phyloP scores from a whole-genome alignment of 495 filamentous ascomycete species.

The Pyrenula massariospora region DNA sequence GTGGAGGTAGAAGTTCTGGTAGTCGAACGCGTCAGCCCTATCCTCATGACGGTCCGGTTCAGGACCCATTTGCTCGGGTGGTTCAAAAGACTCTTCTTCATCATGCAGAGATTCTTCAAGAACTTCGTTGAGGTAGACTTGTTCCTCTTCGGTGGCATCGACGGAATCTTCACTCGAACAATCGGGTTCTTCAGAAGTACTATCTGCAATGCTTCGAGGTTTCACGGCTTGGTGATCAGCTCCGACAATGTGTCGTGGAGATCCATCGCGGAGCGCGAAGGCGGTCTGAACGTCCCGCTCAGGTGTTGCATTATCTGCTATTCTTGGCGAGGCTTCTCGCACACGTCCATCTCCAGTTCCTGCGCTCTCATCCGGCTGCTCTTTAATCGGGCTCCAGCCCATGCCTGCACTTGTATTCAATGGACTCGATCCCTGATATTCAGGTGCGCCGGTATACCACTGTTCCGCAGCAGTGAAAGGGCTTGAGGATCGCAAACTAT shows the following conservation, averaged over 20 bases:
- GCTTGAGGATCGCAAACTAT: constrained; percentile 73
- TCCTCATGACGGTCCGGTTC: constrained; percentile 65
- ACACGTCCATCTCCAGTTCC: background rate
- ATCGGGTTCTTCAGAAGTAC: background rate
- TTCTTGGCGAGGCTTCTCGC: constrained; percentile 1
- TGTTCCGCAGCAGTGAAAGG: constrained; percentile 71
- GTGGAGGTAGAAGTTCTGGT: constrained; percentile 90
- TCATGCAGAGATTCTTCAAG: constrained; percentile 30
- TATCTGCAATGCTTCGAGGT: background rate
- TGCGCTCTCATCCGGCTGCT: constrained; percentile 1
- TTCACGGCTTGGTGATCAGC: background rate
- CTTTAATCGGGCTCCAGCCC: constrained; percentile 13
- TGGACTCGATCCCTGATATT: constrained; percentile 15
- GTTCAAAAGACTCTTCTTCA: constrained; percentile 16
- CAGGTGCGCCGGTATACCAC: constrained; percentile 52
- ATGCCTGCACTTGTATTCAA: constrained; percentile 24
- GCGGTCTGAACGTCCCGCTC: background rate
- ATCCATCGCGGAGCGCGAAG: background rate
- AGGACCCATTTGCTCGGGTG: constrained; percentile 6
- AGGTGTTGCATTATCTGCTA: constrained; percentile 1
- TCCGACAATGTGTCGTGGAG: background rate
- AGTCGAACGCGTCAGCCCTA: constrained; percentile 93
- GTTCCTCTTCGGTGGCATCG: background rate
- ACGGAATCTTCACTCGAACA: background rate
- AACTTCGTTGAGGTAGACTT: constrained; percentile 22